Evolutionary conservation across 805 yeast genomes (phyloP).

Genomic region (Metschnikowia noctiluminum): DNA sequence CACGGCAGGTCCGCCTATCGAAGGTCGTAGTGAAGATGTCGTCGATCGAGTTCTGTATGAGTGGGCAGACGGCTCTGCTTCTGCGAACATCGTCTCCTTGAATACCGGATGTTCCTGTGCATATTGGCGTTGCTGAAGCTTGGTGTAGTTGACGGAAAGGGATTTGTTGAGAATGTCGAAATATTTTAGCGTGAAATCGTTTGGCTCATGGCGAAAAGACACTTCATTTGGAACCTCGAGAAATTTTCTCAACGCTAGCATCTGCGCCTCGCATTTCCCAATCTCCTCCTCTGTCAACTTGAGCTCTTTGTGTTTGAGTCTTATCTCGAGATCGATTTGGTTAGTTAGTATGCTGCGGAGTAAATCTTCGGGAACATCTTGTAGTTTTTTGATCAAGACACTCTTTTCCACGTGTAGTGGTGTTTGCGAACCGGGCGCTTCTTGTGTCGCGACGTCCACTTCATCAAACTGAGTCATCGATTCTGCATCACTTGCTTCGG

Average conservation of each 20-base stretch:
- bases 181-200: conserved; percentile 43
- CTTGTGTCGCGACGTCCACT: background rate
- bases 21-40: conserved; percentile 53
- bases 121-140: conserved; percentile 19
- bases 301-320: conserved; percentile 57
- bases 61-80: conserved; percentile 17
- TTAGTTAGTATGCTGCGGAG: conserved; percentile 31
- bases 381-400: conserved; percentile 15
- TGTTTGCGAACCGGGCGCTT: no score
- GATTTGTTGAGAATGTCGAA: conserved; percentile 34
- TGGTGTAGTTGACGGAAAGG: conserved; percentile 32
- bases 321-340: conserved; percentile 57
- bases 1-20: conserved; percentile 19
- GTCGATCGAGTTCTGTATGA: conserved; percentile 49
- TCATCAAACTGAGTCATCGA: background rate
- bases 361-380: conserved; percentile 18
- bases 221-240: conserved; percentile 40
- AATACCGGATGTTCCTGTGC: conserved; percentile 13
- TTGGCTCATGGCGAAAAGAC: conserved; percentile 42
- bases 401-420: conserved; percentile 17
- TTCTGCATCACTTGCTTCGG: background rate
- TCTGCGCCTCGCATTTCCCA: conserved; percentile 54
- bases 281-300: conserved; percentile 50
- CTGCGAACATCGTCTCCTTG: conserved; percentile 13
- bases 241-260: conserved; percentile 48